Conservation (phyloP, 805 yeast species). For the Citeromyces matritensis region DNA sequence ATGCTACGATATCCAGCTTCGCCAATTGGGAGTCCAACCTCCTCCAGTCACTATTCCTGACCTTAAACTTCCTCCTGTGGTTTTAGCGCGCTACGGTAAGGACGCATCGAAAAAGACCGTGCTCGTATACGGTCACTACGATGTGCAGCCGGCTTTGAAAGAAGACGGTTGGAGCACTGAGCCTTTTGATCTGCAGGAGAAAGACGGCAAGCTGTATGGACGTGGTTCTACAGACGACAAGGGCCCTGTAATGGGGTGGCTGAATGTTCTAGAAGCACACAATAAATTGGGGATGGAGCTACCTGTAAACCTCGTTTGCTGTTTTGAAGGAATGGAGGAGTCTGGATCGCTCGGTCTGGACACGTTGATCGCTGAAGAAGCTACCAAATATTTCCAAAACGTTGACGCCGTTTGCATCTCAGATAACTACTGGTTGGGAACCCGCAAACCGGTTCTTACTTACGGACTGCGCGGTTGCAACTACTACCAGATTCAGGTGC, state of each 20-base stretch:
- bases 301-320: constrained; percentile 84
- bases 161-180: constrained; percentile 96
- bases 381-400: constrained; percentile 63
- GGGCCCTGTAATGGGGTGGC: constrained; percentile 97
- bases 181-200: constrained; percentile 68
- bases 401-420: constrained; percentile 93
- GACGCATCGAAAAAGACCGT: constrained; percentile 81
- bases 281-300: constrained; percentile 68
- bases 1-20: constrained; percentile 68
- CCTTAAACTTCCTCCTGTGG: constrained; percentile 82
- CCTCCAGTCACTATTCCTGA: constrained; percentile 64
- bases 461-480: constrained; percentile 96
- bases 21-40: constrained; percentile 79
- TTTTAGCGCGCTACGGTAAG: constrained; percentile 75
- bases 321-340: constrained; percentile 99
- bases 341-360: constrained; percentile 91
- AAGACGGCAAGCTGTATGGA: constrained; percentile 62
- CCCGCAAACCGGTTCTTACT: constrained; percentile 90
- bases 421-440: constrained; percentile 98
- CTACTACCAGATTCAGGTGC: constrained; percentile 70
- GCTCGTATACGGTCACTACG: constrained; percentile 92
- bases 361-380: constrained; percentile 65
- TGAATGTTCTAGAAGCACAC: constrained; percentile 86
- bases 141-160: constrained; percentile 87
- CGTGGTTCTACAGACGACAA: constrained; percentile 97